Evolutionary conservation across 129 eudicot genomes (phyloP), one percentile per base, ranked within the genome.

Genomic region (Flaveria trinervia): DNA sequence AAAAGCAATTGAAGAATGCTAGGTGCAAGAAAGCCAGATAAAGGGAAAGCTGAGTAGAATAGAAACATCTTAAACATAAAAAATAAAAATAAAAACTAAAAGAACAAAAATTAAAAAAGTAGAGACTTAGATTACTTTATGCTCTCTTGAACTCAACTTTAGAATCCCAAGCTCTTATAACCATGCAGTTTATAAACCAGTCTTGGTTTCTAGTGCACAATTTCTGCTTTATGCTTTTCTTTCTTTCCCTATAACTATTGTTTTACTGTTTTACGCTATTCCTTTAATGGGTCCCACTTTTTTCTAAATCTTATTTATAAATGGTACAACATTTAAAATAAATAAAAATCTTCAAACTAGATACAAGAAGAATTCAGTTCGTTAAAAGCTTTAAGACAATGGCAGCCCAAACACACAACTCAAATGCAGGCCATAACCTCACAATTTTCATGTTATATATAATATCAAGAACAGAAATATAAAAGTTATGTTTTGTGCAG

Each of bases 211-310:
- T 85, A 84, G 89, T 85, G 91, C 92, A 82, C 84, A 83, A 76
- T 62, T 71, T 82, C 48, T 82, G 87, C 96, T 90, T 90, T 88
- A 90, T 90, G 91, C 93, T 90, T 90, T 90, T 86, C 90, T 83
- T 87, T 82, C 79, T 73, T 80, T 80, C 84, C 75, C 75, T 28
- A 73, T 55, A 80, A 64, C 75, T 79, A 77, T 60, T 69, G 18
- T 70, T 49, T 81, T 74, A 56, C 56, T 62, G 68, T 26, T 62
- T 28, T 62, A 62, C 68, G 28, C 68, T 62, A 26, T 25, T 62
- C 43, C 44, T 16, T 30, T 45, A 2, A 45, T 39, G 74, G 83
- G 79, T 70, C 82, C 77, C 43, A 50, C 6, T 4, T 14, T 56
- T 15, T 14, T 22, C 0, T 28, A 33, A 75, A 71, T 65, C 83